Base-by-base conservation (phyloP, 1,284 basidiomycete genomes). In the Ganoderma boninense region DNA sequence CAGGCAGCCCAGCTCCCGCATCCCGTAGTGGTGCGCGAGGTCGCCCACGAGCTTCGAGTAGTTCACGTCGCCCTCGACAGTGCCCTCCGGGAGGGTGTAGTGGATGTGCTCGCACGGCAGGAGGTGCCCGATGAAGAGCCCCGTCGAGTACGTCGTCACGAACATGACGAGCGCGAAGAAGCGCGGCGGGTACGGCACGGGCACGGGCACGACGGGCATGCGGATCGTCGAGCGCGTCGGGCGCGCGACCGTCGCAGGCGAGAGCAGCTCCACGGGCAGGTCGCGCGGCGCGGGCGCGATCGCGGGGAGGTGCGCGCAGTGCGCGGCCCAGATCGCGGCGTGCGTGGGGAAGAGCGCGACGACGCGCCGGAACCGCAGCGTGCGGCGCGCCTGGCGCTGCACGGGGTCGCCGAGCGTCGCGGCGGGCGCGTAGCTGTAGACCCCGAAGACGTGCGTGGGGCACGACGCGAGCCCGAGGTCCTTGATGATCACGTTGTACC, bases 391-490 rank as follows among this genome's bases (percentile, higher is more conserved):
- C 32, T 54, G 64, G 46, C 69, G 67, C 38, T 49, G 20, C 66
- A 66, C 49, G 26, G 71, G 62, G 62, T 56, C 56, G 60, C 43
- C 64, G 59, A 42, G 14, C 56, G 32, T 11, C 38, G n/a, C 42
- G 13, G 29, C 26, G 42, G 65, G 49, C 42, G 66, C 38, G 52
- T 64, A 59, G 23, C 35, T 16, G 67, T 73, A 74, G 16, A 79
- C 65, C 1, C 67, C 75, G 35, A 79, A 72, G 64, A 72, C 61
- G 63, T 79, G 78, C 6, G 77, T 76, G 7, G 75, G 62, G 35
- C 67, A 43, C 29, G 64, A 61, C 26, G 69, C 61, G 38, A 79
- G 56, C 18, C 69, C 72, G 40, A 14, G 29, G 66, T 78, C 76
- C 62, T 71, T 69, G 46, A 77, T 29, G 65, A 75, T 40, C 13